Percentiles rank a stretch among this genome's conserved stretches.
Evolutionary conservation across 192 early-diverging fungal genomes (phyloP).

Genomic region (Umbelopsis sp.): DNA sequence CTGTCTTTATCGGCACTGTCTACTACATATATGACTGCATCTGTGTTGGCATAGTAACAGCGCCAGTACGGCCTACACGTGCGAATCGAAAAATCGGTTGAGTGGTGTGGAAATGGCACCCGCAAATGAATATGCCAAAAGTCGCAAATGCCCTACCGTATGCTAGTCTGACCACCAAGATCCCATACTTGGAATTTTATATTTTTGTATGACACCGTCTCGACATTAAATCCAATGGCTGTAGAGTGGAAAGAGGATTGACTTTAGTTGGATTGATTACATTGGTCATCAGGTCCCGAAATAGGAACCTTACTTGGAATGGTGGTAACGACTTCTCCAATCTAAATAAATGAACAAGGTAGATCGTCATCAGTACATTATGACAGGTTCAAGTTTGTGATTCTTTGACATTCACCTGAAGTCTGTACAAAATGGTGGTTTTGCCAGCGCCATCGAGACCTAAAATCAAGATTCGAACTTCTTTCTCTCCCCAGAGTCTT

Average conservation of each 20-base stretch:
- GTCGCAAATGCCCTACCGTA: constrained; percentile 36
- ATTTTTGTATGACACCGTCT: constrained; percentile 95
- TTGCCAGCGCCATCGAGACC: constrained; percentile 97
- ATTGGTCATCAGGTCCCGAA: background rate
- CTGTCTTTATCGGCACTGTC: constrained; percentile 92
- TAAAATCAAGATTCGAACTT: constrained; percentile 95
- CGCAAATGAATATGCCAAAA: background rate
- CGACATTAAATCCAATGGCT: constrained; percentile 86
- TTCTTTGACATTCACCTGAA: constrained; percentile 78
- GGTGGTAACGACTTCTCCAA: constrained; percentile 96
- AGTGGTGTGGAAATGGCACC: background rate
- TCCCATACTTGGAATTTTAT: constrained; percentile 99
- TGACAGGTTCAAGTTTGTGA: constrained; percentile 29
- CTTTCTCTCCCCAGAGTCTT: constrained; percentile 90
- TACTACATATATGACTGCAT: constrained; percentile 97
- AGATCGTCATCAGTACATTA: background rate
- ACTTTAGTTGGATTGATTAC: background rate
- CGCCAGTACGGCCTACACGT: constrained; percentile 87
- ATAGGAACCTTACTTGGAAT: constrained; percentile 77
- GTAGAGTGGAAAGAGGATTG: background rate
- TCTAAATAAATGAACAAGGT: constrained; percentile 66
- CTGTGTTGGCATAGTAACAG: constrained; percentile 99
- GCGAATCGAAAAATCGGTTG: background rate
- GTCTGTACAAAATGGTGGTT: constrained; percentile 94
- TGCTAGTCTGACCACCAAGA: constrained; percentile 80